A percentile compares a stretch with the other conserved stretches of the same genome.
phyloP scores from a whole-genome alignment of 2,329 filamentous ascomycete species.

The Mycocentrospora acerina region DNA sequence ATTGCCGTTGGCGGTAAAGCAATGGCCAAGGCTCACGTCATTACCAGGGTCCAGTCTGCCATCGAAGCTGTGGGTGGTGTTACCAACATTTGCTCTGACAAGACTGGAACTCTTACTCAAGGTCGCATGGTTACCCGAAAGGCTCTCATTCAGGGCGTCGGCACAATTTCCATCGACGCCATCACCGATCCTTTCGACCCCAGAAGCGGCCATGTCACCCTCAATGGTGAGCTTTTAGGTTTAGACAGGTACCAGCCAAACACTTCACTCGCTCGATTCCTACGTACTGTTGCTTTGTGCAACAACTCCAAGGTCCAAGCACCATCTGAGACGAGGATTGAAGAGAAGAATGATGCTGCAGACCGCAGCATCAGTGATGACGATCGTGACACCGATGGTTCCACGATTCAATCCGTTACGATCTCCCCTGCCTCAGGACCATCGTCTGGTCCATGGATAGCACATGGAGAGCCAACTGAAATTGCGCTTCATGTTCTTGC shows the following conservation, averaged over 20 bases:
- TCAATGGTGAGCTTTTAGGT: constrained; percentile 30
- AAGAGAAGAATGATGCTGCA: constrained; percentile 51
- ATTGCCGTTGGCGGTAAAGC: constrained; percentile 52
- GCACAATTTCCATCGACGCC: constrained; percentile 34
- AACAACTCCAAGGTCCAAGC: constrained; percentile 42
- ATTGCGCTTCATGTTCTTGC: constrained; percentile 45
- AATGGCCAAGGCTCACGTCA: constrained; percentile 45
- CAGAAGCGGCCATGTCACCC: constrained; percentile 32
- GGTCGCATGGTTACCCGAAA: constrained; percentile 45
- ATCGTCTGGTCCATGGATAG: constrained; percentile 34
- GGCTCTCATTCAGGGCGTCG: constrained; percentile 40
- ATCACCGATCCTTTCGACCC: constrained; percentile 41
- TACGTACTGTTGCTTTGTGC: constrained; percentile 42
- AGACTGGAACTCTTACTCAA: constrained; percentile 44
- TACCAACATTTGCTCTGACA: constrained; percentile 46
- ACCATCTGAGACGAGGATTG: constrained; percentile 24
- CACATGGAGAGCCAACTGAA: constrained; percentile 42
- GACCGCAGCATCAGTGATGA: constrained; percentile 27
- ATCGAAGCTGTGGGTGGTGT: constrained; percentile 46
- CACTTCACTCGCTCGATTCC: constrained; percentile 28
- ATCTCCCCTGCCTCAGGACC: constrained; percentile 28
- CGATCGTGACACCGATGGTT: constrained; percentile 34
- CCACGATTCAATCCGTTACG: constrained; percentile 28
- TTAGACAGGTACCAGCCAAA: constrained; percentile 25
- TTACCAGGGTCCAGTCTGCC: constrained; percentile 42